Evolutionary conservation across 768 basidiomycete species (phyloP), one percentile per base, ranked within the genome.

Genomic region (Hericium alpestre): DNA sequence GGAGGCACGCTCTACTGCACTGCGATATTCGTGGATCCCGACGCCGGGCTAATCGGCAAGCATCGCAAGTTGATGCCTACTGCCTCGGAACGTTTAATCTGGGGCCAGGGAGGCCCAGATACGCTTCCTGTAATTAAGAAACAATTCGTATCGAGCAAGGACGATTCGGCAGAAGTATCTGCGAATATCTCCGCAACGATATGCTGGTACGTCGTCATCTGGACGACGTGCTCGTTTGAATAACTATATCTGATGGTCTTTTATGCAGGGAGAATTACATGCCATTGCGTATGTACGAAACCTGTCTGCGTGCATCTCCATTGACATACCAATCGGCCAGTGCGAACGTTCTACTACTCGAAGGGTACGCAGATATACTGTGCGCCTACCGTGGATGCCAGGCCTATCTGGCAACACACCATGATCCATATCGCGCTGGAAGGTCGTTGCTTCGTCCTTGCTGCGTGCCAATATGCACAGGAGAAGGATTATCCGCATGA

Each of bases 21-120:
- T 0, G 78, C 67, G 9, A 70, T 83, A 18, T 83, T 82, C 65
- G 73, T 83, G 22, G 75, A 79, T 61, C 80, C 83, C 0, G 58
- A 61, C 16, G 12, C 18, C 13, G 55, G 83, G 1, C 72, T 76
- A 25, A 65, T 84, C n/a, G 81, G 73, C 39, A 83, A 83, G 64
- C 81, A 84, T 64, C 74, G 84, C 15, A 86, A 86, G 69, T 63
- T 86, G 22, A 70, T 82, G 62, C 84, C 84, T 2, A 86, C 85
- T 8, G 84, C 72, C 0, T 60, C 71, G 53, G 85, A 86, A 63
- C 71, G 82, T 23, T 64, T 82, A 13, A 74, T 86, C 38, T 86
- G 84, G 84, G 82, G 81, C 3, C 74, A 74, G 58, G 83, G 84
- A 1, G 76, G 82, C 58, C 78, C 75, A 9, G 72, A 71, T 10